A percentile compares a stretch with the other conserved stretches of the same genome.
phyloP scores from a whole-genome alignment of 176 grass and related monocot species.

The Microstegium vimineum region DNA sequence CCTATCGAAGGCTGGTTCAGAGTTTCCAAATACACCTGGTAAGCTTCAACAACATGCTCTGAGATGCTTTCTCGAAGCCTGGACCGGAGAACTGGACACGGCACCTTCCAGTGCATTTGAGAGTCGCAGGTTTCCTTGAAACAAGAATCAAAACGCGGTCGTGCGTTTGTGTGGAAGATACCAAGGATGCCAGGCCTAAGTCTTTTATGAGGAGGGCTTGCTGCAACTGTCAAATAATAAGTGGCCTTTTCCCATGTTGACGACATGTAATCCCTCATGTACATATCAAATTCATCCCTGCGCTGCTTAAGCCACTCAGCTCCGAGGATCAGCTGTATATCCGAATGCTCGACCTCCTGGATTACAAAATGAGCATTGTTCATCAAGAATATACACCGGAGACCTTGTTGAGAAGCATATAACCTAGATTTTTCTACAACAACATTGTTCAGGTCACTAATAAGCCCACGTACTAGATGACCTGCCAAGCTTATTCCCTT shows the following conservation, averaged over 20 bases:
- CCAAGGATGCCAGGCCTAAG: not conserved
- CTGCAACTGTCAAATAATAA: not conserved
- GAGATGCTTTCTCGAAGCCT: not conserved
- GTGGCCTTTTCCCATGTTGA: slow-evolving; percentile 18
- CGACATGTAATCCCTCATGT: slow-evolving; percentile 17
- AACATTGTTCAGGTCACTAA: not conserved
- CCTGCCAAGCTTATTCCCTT: not conserved
- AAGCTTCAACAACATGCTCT: slow-evolving; percentile 4
- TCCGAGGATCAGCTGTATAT: slow-evolving; percentile 9
- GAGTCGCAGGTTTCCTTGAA: slow-evolving; percentile 3
- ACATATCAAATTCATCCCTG: not conserved
- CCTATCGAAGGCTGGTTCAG: not conserved
- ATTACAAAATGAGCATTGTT: slow-evolving; percentile 33
- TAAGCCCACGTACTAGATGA: not conserved
- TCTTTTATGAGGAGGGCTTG: not conserved
- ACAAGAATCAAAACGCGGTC: not conserved
- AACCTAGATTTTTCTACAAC: not conserved
- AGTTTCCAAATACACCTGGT: not conserved
- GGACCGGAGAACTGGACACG: not conserved
- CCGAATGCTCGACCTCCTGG: slow-evolving; percentile 13
- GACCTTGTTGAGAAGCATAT: slow-evolving; percentile 4
- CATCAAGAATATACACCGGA: slow-evolving; percentile 30
- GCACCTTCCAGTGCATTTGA: slow-evolving; percentile 31
- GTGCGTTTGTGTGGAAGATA: not conserved
- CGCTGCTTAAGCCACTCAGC: slow-evolving; percentile 14